These are phyloP conservation scores for Mucor mucedo DNA, from an alignment of 371 early-diverging fungal species.

Conservation along the genomic window DNA sequence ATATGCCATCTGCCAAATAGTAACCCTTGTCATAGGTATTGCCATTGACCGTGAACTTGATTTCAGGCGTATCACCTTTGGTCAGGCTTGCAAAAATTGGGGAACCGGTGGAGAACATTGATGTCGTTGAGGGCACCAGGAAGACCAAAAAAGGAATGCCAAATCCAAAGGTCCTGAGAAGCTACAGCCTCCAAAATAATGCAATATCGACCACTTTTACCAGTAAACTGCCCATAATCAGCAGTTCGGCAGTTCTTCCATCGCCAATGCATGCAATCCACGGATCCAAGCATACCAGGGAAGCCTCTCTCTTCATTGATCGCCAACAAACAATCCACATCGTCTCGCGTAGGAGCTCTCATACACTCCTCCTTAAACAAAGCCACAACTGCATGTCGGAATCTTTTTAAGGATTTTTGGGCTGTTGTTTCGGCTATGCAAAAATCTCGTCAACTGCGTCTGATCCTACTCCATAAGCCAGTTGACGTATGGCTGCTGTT, in stretches of 20 bases:
- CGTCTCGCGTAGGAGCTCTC: not conserved
- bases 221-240: not conserved
- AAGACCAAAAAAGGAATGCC: constrained; percentile 3
- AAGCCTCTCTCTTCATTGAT: constrained; percentile 1
- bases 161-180: constrained; percentile 1
- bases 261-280: constrained; percentile 19
- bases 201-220: not conserved
- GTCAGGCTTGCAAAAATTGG: not conserved
- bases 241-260: constrained; percentile 14
- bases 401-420: no score
- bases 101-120: not conserved
- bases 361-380: no score
- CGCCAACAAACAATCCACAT: not conserved
- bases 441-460: no score
- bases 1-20: no score
- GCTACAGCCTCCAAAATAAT: not conserved
- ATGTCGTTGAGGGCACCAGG: constrained; percentile 3
- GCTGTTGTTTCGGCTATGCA: no score
- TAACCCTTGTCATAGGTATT: not conserved
- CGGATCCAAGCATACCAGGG: constrained; percentile 17
- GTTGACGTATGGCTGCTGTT: constrained; percentile 4
- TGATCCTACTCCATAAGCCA: constrained; percentile 7
- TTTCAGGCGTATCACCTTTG: not conserved
- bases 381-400: no score
- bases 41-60: not conserved